Base-by-base conservation (phyloP, 306 rosid genomes). In the Hippophae gyantsensis region DNA sequence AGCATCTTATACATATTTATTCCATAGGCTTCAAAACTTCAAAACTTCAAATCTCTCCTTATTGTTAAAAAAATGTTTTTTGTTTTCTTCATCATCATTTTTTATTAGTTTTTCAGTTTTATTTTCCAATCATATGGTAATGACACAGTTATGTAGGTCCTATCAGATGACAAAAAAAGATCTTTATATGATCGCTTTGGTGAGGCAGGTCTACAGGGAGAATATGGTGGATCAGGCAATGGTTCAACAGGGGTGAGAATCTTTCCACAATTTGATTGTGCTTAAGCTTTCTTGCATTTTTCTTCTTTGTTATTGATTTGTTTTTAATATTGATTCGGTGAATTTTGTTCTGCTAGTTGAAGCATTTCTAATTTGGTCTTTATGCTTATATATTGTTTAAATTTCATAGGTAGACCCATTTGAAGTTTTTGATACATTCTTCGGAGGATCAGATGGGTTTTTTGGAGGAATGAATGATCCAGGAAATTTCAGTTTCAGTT, bases 141-240 rank as follows among this genome's bases (percentile, higher is more conserved):
- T 81, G 72, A 62, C 83, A 83, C 69, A 78, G 76, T 63, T 77
- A 56, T 83, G 82, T 81, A 92, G 96, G 96, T 92, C 64, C 85
- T 88, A 74, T 88, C 96, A 79, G 99, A 92, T 80, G 99, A 80
- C 60, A 93, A 82, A 79, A 88, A 92, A 86, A 85, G 95, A 78
- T 82, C 96, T 82, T 65, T 78, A 65, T 92, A 92, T 72, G 99
- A 92, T 69, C 95, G 86, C 76, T 86, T 82, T 77, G 95, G 95
- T 54, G 94, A 83, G 89, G 80, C 83, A 73, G 95, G 90, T 79
- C 84, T 92, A 54, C 78, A 81, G 67, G 93, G 81, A 80, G 96
- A 80, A 38, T 76, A 76, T 75, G 95, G 66, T 60, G 79, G 70
- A 11, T 56, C 84, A 12, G 65, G 64, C 58, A 61, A 61, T 76